Evolutionary conservation across 345 rosid species (phyloP), one percentile per base, ranked within the genome.

Genomic region (Populus simonii): DNA sequence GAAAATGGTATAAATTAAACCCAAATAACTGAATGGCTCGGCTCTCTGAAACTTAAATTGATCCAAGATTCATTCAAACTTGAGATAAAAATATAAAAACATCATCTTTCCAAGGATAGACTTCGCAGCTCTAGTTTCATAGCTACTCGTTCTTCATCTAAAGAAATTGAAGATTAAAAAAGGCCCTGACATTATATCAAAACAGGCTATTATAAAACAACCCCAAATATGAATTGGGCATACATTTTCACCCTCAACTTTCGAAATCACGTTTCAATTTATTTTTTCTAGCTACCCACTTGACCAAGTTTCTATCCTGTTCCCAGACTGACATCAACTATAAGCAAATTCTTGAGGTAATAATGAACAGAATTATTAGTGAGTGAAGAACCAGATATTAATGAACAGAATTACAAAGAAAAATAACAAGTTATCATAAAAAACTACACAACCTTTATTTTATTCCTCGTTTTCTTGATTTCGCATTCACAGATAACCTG

Each of bases 231-330:
- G 23, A 45, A 35, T 1, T 66, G 23, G 25, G 38, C 22, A 68
- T 16, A 41, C 53, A 18, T 29, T 39, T 53, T 31, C 25, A 41
- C 33, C 31, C 31, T 69, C 73, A 62, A 35, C 69, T 71, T 4
- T 47, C 9, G 49, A 76, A 76, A 74, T 68, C 61, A 72, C 73
- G 25, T 62, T 13, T 47, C 36, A 27, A 70, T 49, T 75, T 65
- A 35, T 55, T 49, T 69, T n/a, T 18, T 12, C 57, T 11, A 3
- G 66, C 68, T 15, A 29, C 53, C 73, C 66, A 33, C 73, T 61
- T 22, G 72, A 71, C 22, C 75, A 53, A 70, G 31, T 33, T 15
- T 20, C 51, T 47, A 47, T 47, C 51, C 11, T 39, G 43, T 39
- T 39, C 43, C 11, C 43, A 39, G 43, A 45, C 49, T 11, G 13